Evolutionary conservation across 23 red algal species (phyloP), one percentile per base, ranked within the genome.

Genomic region (Gracilaria caudata): DNA sequence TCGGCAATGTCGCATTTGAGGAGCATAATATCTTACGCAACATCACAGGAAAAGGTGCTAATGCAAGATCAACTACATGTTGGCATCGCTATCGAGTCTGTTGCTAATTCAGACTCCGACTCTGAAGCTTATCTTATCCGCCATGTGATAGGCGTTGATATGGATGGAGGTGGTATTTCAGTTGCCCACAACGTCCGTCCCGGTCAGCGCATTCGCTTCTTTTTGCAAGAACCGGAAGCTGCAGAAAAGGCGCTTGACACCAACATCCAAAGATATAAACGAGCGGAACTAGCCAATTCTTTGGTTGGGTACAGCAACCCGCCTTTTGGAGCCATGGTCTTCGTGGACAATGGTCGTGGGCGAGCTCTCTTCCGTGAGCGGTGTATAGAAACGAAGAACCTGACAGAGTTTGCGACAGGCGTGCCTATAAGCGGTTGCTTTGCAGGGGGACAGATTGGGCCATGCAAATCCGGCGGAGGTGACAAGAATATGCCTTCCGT

Each of bases 241-340:
- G 92, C 92, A 5, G 47, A 38, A 41, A 58, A 74, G 16, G 71
- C 79, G 4, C 38, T 94, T 34, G 82, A 94, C 53, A 7, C 53
- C 11, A 82, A 72, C 2, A 80, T 94, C 51, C 92, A 81, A 75
- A 45, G 59, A 41, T 94, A 87, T 36, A 94, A 94, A 83, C 68
- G 82, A 21, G 35, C 63, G 33, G 82, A 86, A 44, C 49, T 94
- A 29, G 82, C 92, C 17, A 82, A 81, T 57, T 80, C 46, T 34
- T 61, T 94, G 26, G 82, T 82, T 43, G 92, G 92, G 10, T 81
- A 87, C 24, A 81, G 82, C 78, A 94, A 94, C 45, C 74, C 92
- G 23, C 92, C 92, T 35, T 76, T 94, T 72, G 92, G 92, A 24
- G 92, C 82, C 0, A 79, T 87, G 47, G 71, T 88, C 9, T 88